Evolutionary conservation across 1,284 basidiomycete species (phyloP).

Genomic region (Boletellus dicymbophilus): DNA sequence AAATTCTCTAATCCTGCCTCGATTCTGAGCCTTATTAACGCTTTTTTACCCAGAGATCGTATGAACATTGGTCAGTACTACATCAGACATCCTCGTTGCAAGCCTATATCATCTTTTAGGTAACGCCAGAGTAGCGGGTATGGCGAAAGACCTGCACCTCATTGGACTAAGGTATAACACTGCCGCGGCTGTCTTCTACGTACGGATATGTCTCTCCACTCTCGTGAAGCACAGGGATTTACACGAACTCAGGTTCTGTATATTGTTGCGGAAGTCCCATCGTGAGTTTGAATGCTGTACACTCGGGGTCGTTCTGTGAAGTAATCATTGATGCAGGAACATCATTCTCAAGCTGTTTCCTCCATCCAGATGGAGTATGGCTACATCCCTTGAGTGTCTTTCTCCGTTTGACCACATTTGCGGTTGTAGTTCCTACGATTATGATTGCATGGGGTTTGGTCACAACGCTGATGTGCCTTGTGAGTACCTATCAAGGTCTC

Average conservation of each 20-base stretch:
- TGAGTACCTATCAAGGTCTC: constrained; percentile 35
- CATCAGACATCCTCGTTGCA: background rate
- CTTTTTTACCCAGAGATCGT: constrained; percentile 33
- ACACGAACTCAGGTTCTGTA: constrained; percentile 39
- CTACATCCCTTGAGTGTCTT: background rate
- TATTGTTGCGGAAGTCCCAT: constrained; percentile 48
- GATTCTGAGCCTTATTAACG: background rate
- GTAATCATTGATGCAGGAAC: constrained; percentile 35
- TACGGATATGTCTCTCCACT: constrained; percentile 22
- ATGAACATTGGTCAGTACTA: constrained; percentile 33
- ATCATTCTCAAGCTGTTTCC: constrained; percentile 45
- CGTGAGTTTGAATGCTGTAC: constrained; percentile 34
- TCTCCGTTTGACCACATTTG: constrained; percentile 2
- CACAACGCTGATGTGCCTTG: constrained; percentile 40
- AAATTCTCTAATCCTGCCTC: background rate
- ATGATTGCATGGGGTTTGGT: constrained; percentile 52
- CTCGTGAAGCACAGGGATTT: background rate
- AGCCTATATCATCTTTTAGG: constrained; percentile 17
- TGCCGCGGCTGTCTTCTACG: constrained; percentile 50
- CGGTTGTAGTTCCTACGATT: constrained; percentile 42
- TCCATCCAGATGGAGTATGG: constrained; percentile 49
- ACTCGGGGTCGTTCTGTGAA: background rate
- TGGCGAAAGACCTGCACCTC: constrained; percentile 42
- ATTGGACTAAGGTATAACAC: constrained; percentile 45
- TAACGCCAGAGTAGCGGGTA: constrained; percentile 39